Evolutionary conservation across 768 basidiomycete species (phyloP).

Genomic region (Harrya chromipes): DNA sequence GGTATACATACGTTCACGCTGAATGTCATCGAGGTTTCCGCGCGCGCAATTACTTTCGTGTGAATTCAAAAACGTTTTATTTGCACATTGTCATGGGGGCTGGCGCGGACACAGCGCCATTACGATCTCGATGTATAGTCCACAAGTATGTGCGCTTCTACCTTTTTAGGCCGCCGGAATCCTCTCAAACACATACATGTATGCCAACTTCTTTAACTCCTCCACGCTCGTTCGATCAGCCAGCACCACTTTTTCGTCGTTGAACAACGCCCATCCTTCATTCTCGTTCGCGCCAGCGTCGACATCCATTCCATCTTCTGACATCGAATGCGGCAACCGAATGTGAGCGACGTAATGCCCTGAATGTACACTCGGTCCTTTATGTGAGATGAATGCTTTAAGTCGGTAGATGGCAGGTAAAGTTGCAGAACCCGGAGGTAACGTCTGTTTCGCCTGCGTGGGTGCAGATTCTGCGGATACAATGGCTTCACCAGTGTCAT

Average conservation of each 20-base stretch:
- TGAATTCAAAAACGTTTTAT: too few species aligned
- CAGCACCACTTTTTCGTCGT: slow-evolving; percentile 94
- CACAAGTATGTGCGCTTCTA: too few species aligned
- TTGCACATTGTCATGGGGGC: too few species aligned
- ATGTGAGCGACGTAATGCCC: slow-evolving; percentile 92
- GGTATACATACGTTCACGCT: too few species aligned
- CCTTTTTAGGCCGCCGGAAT: not conserved
- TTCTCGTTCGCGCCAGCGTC: slow-evolving; percentile 28
- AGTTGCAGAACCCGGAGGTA: slow-evolving; percentile 48
- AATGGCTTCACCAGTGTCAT: slow-evolving; percentile 69
- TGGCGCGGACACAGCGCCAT: too few species aligned
- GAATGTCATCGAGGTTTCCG: too few species aligned
- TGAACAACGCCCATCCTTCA: slow-evolving; percentile 82
- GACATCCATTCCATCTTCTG: slow-evolving; percentile 27
- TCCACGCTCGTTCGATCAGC: slow-evolving; percentile 80
- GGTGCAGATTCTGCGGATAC: slow-evolving; percentile 23
- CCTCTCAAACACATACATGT: slow-evolving; percentile 89
- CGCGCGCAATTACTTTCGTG: too few species aligned
- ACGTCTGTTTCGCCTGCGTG: slow-evolving; percentile 10
- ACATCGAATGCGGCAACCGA: slow-evolving; percentile 21
- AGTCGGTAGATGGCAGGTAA: slow-evolving; percentile 79
- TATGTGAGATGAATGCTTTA: slow-evolving; percentile 96
- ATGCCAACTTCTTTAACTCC: slow-evolving; percentile 81
- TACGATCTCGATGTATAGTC: too few species aligned
- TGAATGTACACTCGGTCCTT: slow-evolving; percentile 92